phyloP scores from a whole-genome alignment of 257 asterid genomes.

The Solanum peruvianum region DNA sequence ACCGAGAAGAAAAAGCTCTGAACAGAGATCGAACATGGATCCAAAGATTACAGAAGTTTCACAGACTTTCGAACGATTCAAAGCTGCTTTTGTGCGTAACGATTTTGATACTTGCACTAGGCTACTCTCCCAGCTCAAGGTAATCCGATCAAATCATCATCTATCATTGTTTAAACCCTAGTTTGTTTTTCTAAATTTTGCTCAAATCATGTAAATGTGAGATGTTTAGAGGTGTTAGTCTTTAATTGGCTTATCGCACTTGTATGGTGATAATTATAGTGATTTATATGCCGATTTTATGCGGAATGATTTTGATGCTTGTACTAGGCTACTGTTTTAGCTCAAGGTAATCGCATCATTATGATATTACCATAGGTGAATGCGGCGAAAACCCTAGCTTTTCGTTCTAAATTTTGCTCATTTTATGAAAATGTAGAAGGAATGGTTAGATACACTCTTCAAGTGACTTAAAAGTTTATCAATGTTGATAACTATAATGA shows the following conservation, averaged over 20 bases:
- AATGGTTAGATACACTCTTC: background rate
- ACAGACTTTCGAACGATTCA: constrained; percentile 62
- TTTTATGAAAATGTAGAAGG: background rate
- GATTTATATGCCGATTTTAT: constrained; percentile 26
- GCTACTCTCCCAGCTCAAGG: constrained; percentile 81
- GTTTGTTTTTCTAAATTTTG: background rate
- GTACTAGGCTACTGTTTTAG: constrained; percentile 45
- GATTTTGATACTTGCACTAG: constrained; percentile 54
- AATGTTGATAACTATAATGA: background rate
- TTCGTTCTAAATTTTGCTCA: background rate
- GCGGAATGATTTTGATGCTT: constrained; percentile 54
- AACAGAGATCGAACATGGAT: constrained; percentile 34
- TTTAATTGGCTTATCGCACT: background rate
- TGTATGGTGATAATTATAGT: background rate
- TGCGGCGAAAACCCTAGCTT: background rate
- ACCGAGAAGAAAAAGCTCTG: background rate
- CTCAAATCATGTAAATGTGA: background rate
- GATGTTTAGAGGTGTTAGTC: background rate
- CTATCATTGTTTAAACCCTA: background rate
- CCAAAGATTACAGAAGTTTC: constrained; percentile 56
- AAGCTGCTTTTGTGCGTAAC: constrained; percentile 55
- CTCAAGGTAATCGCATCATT: constrained; percentile 39
- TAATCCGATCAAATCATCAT: background rate
- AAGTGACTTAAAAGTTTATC: background rate
- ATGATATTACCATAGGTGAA: background rate